phyloP scores from a whole-genome alignment of 768 basidiomycete species.

The Lactarius tabidus region DNA sequence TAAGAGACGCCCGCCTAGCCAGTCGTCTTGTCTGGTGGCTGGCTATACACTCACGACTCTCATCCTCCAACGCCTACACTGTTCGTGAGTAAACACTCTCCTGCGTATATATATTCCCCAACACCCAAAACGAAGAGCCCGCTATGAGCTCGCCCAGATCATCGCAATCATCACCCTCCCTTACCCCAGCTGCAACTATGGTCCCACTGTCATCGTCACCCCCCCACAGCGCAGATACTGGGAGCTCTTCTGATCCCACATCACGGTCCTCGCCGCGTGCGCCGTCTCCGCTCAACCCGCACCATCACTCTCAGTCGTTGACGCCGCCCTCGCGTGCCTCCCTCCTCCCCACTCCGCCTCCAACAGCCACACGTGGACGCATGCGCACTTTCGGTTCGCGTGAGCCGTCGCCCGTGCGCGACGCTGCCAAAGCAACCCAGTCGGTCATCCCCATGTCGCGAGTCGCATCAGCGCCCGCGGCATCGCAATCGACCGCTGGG shows the following conservation, averaged over 20 bases:
- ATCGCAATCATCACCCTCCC: not conserved
- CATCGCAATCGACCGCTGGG: not conserved
- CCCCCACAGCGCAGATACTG: not conserved
- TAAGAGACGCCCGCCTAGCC: not conserved
- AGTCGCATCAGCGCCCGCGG: constrained; percentile 14
- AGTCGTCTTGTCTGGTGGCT: not conserved
- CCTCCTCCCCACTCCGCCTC: constrained; percentile 9
- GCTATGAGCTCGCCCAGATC: constrained; percentile 1
- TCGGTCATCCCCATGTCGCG: constrained; percentile 8
- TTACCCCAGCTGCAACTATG: not conserved
- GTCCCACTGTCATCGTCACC: not conserved
- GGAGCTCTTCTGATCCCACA: not conserved
- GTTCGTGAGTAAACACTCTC: not conserved
- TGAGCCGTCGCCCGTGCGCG: constrained; percentile 3
- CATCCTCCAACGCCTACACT: not conserved
- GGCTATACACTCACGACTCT: not conserved
- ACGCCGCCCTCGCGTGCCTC: constrained; percentile 1
- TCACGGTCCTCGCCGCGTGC: constrained; percentile 2
- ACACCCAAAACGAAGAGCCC: not conserved
- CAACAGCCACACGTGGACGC: not conserved
- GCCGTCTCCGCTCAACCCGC: constrained; percentile 17
- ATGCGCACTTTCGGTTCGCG: constrained; percentile 1
- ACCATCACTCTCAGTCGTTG: constrained; percentile 1
- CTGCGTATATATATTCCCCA: not conserved
- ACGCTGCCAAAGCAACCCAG: not conserved